phyloP scores from a whole-genome alignment of 176 grass and related monocot genomes.

The Carex cristatella region DNA sequence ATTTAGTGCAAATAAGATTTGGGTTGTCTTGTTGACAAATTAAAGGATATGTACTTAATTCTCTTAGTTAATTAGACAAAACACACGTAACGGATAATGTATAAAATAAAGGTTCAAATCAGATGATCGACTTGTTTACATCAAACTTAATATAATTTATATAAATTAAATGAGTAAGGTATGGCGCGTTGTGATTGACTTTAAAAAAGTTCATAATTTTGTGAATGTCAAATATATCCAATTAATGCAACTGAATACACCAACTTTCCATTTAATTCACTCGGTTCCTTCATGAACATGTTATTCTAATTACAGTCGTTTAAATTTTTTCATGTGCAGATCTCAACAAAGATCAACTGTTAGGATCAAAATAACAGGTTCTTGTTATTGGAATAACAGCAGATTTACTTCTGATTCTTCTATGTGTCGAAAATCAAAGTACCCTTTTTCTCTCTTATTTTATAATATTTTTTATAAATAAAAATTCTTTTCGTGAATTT shows the following conservation, averaged over 20 bases:
- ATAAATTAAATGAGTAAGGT: neutral
- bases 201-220: neutral
- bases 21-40: neutral
- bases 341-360: too few species aligned
- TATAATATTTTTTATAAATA: too few species aligned
- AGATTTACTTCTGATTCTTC: too few species aligned
- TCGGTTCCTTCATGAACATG: too few species aligned
- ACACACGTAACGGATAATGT: neutral
- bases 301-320: too few species aligned
- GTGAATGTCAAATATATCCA: neutral
- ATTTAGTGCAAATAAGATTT: neutral
- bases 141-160: neutral
- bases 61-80: neutral
- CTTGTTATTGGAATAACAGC: too few species aligned
- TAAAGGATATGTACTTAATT: neutral
- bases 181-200: neutral
- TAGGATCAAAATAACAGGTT: too few species aligned
- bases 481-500: too few species aligned
- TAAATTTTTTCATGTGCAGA: too few species aligned
- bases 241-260: neutral
- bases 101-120: neutral
- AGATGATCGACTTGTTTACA: neutral
- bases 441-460: too few species aligned
- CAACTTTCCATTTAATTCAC: too few species aligned
- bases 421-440: too few species aligned